Percentiles rank a stretch among this genome's conserved stretches.
Evolutionary conservation across 257 asterid species (phyloP).

Genomic region (Schizonepeta tenuifolia): DNA sequence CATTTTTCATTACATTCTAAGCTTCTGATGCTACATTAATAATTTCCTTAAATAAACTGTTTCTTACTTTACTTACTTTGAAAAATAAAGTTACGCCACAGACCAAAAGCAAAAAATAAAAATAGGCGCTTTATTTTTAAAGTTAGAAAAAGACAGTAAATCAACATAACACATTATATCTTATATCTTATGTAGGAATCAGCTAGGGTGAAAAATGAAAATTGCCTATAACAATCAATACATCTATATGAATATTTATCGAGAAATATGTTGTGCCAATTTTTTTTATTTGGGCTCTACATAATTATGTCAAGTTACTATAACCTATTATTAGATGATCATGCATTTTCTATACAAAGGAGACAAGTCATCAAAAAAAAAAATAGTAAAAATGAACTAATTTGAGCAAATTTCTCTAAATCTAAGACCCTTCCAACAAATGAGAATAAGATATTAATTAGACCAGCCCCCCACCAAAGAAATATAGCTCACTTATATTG

Average conservation of each 20-base stretch:
- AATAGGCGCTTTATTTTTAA: background rate
- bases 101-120: background rate
- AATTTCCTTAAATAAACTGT: slow-evolving; percentile 14
- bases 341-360: background rate
- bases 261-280: background rate
- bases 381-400: background rate
- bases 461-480: background rate
- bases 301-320: background rate
- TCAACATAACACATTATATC: background rate
- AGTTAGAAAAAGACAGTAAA: background rate
- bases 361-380: background rate
- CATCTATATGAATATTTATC: background rate
- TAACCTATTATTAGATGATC: background rate
- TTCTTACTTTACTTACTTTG: background rate
- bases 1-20: background rate
- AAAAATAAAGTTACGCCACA: background rate
- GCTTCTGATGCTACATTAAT: background rate
- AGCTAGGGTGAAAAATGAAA: background rate
- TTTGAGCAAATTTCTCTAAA: background rate
- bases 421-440: background rate
- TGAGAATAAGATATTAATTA: background rate
- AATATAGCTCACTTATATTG: background rate
- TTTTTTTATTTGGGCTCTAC: background rate
- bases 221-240: background rate
- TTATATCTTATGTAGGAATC: too few species aligned